These are phyloP conservation scores for Apiospora koreana DNA, from an alignment of 2,329 filamentous ascomycete genomes.

Conservation along the genomic window DNA sequence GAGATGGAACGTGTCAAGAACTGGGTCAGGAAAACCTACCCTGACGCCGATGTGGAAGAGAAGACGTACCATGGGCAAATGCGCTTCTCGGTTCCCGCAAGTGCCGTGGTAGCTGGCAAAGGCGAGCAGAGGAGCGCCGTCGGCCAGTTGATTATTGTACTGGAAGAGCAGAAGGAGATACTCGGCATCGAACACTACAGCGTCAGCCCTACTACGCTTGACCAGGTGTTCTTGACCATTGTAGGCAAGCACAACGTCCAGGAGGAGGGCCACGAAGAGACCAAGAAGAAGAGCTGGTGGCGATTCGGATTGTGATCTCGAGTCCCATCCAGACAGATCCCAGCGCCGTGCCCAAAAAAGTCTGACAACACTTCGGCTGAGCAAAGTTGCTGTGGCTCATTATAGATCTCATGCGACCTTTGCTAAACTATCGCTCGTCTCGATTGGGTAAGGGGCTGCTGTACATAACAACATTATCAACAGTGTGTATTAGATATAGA, in stretches of 20 bases:
- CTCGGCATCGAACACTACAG: conserved; percentile 84
- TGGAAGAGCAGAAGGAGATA: conserved; percentile 69
- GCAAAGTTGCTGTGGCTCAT: too few species aligned
- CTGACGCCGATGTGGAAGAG: conserved; percentile 67
- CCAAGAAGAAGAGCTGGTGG: not conserved
- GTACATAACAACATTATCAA: not conserved
- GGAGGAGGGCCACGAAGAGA: conserved; percentile 63
- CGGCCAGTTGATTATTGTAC: conserved; percentile 66
- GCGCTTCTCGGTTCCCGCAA: conserved; percentile 73
- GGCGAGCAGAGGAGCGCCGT: conserved; percentile 49
- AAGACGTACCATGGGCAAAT: conserved; percentile 84
- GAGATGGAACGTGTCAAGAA: conserved; percentile 67
- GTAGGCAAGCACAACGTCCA: conserved; percentile 77
- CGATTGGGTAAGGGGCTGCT: not conserved
- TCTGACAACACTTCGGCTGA: too few species aligned
- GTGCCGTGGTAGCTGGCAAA: conserved; percentile 33
- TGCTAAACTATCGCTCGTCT: not conserved
- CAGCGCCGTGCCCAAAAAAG: too few species aligned
- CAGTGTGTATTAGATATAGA: not conserved
- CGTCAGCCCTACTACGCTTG: conserved; percentile 82
- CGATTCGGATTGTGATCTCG: not conserved
- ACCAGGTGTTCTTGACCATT: conserved; percentile 88
- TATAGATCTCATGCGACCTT: too few species aligned
- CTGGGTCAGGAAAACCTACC: conserved; percentile 67
- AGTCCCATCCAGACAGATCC: not conserved